These are phyloP conservation scores for Periconia sp. DNA, from an alignment of 2,329 filamentous ascomycete species.

Conservation along the genomic window DNA sequence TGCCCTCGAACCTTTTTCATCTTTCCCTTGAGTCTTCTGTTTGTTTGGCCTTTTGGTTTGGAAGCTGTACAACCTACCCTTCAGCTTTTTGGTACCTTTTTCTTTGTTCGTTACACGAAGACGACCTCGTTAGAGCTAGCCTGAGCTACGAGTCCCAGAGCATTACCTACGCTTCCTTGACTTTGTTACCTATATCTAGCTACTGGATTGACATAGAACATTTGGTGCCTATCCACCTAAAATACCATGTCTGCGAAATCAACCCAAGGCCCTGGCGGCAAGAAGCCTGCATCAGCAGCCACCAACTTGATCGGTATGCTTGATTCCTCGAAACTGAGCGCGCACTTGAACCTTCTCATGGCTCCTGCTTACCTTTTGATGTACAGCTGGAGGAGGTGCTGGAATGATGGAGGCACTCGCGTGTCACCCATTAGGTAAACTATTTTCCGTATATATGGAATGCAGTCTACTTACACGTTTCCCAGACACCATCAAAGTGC, in stretches of 20 bases:
- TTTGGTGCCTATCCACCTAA: neutral
- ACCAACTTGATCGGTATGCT: slow-evolving; percentile 85
- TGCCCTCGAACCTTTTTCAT: neutral
- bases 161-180: slow-evolving; percentile 15
- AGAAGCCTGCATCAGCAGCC: slow-evolving; percentile 79
- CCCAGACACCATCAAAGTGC: slow-evolving; percentile 95
- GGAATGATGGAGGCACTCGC: slow-evolving; percentile 99
- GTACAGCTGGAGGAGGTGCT: slow-evolving; percentile 84
- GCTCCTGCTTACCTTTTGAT: slow-evolving; percentile 12
- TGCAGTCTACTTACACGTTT: slow-evolving; percentile 17
- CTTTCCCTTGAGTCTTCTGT: slow-evolving; percentile 5
- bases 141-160: slow-evolving; percentile 16
- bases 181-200: neutral
- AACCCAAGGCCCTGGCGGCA: slow-evolving; percentile 60
- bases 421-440: slow-evolving; percentile 86
- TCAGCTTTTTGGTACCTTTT: slow-evolving; percentile 8
- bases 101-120: slow-evolving; percentile 22
- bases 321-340: neutral
- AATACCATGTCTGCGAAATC: slow-evolving; percentile 62
- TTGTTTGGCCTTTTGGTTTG: slow-evolving; percentile 6
- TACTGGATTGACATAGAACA: neutral
- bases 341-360: neutral
- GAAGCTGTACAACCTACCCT: neutral
- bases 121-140: slow-evolving; percentile 19
- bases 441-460: slow-evolving; percentile 1